Evolutionary conservation across 2,329 filamentous ascomycete species (phyloP).

Genomic region (Colletotrichum somersetense): DNA sequence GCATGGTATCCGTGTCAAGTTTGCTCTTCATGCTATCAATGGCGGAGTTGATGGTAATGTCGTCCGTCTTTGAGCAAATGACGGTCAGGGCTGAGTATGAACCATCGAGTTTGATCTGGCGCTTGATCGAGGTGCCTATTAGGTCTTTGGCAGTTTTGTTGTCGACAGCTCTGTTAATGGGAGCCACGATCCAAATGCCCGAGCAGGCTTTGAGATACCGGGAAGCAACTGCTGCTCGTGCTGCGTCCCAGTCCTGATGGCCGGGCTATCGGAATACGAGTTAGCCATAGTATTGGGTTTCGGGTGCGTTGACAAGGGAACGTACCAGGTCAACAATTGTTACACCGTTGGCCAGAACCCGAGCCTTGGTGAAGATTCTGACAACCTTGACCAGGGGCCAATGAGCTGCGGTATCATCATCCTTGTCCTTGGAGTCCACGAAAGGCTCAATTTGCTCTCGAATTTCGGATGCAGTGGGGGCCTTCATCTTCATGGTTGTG

Average conservation of each 20-base stretch:
- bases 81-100: constrained; percentile 67
- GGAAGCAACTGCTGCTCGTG: constrained; percentile 67
- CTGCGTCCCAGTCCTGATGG: constrained; percentile 70
- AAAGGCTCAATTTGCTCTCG: constrained; percentile 1
- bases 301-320: rapidly evolving
- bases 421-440: constrained; percentile 15
- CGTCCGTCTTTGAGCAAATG: constrained; percentile 73
- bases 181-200: constrained; percentile 71
- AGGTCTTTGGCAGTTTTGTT: constrained; percentile 70
- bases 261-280: constrained; percentile 56
- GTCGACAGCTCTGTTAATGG: constrained; percentile 71
- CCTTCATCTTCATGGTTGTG: background rate
- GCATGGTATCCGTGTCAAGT: background rate
- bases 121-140: constrained; percentile 68
- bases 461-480: background rate
- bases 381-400: constrained; percentile 58
- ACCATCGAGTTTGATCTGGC: constrained; percentile 71
- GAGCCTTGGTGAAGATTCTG: constrained; percentile 16
- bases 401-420: constrained; percentile 43
- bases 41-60: constrained; percentile 58
- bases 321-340: constrained; percentile 17
- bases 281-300: constrained; percentile 14
- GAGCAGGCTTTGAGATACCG: constrained; percentile 72
- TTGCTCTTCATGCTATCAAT: constrained; percentile 13
- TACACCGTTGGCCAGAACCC: background rate